Evolutionary conservation across 2,329 filamentous ascomycete species (phyloP).

Genomic region (Beauveria sp.): DNA sequence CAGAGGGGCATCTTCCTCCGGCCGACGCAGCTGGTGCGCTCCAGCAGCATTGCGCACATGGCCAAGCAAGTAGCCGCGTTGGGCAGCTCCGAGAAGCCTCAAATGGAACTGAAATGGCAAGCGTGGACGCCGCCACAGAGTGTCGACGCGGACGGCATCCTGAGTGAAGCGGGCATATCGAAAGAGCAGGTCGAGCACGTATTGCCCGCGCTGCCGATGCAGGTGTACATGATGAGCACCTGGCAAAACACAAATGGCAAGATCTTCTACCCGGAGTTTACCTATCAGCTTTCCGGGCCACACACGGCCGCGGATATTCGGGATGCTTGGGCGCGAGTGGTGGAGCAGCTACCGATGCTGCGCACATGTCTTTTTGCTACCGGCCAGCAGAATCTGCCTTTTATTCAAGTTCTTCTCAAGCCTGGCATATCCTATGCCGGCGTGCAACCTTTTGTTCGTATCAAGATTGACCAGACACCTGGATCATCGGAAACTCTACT

Average conservation of each 20-base stretch:
- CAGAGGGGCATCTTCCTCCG: slow-evolving; percentile 53
- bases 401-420: slow-evolving; percentile 55
- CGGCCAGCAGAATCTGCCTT: slow-evolving; percentile 35
- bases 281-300: slow-evolving; percentile 42
- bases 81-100: background rate
- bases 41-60: slow-evolving; percentile 59
- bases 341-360: slow-evolving; percentile 52
- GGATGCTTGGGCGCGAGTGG: slow-evolving; percentile 54
- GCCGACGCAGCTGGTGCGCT: slow-evolving; percentile 64
- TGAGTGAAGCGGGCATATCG: slow-evolving; percentile 33
- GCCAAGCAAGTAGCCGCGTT: slow-evolving; percentile 23
- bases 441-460: slow-evolving; percentile 18
- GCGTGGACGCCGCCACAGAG: slow-evolving; percentile 25
- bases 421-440: background rate
- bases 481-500: slow-evolving; percentile 23
- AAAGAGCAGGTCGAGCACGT: slow-evolving; percentile 42
- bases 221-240: slow-evolving; percentile 70
- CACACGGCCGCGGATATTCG: slow-evolving; percentile 36
- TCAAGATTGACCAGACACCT: slow-evolving; percentile 10
- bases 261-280: slow-evolving; percentile 69
- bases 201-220: slow-evolving; percentile 67
- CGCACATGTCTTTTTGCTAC: slow-evolving; percentile 59
- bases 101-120: background rate
- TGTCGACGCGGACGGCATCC: slow-evolving; percentile 31
- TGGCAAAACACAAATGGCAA: slow-evolving; percentile 62